Percentiles rank a stretch among this genome's conserved stretches.
phyloP scores from a whole-genome alignment of 2,329 filamentous ascomycete species.

The Nothophaeocryptopus gaeumannii region DNA sequence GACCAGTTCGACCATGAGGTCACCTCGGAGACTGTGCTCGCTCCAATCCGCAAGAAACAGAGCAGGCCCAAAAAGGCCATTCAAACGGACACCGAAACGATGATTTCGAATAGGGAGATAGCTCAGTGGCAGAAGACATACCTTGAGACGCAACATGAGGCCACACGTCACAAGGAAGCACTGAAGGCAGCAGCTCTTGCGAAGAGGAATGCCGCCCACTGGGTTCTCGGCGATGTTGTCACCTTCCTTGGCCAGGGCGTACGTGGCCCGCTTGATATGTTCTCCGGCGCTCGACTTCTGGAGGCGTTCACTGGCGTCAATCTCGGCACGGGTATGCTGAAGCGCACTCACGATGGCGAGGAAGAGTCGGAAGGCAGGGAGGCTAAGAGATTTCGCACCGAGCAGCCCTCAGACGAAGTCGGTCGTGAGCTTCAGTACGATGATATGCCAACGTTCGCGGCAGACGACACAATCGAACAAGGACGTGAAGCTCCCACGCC shows the following conservation, averaged over 20 bases:
- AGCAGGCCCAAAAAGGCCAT: constrained; percentile 39
- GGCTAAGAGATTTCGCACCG: constrained; percentile 31
- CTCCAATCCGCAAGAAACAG: constrained; percentile 42
- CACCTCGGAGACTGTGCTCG: constrained; percentile 39
- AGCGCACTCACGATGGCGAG: constrained; percentile 28
- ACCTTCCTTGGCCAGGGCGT: constrained; percentile 42
- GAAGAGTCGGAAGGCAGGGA: constrained; percentile 24
- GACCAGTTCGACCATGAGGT: constrained; percentile 26
- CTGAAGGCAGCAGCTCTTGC: constrained; percentile 44
- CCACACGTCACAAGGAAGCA: constrained; percentile 44
- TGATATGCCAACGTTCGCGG: constrained; percentile 15
- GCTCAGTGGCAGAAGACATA: constrained; percentile 59
- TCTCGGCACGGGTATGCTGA: constrained; percentile 21
- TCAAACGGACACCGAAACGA: constrained; percentile 48
- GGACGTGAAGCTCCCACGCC: constrained; percentile 65
- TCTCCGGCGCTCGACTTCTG: constrained; percentile 57
- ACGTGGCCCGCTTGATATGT: constrained; percentile 56
- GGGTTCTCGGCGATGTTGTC: constrained; percentile 54
- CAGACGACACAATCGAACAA: constrained; percentile 58
- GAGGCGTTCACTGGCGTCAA: constrained; percentile 44
- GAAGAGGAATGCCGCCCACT: constrained; percentile 62
- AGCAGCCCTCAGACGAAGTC: constrained; percentile 35
- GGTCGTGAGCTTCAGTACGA: constrained; percentile 29
- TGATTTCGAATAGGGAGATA: constrained; percentile 57
- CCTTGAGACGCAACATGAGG: constrained; percentile 57